Evolutionary conservation across 257 asterid genomes (phyloP), one percentile per base, ranked within the genome.

Genomic region (Linderniella brevidens): DNA sequence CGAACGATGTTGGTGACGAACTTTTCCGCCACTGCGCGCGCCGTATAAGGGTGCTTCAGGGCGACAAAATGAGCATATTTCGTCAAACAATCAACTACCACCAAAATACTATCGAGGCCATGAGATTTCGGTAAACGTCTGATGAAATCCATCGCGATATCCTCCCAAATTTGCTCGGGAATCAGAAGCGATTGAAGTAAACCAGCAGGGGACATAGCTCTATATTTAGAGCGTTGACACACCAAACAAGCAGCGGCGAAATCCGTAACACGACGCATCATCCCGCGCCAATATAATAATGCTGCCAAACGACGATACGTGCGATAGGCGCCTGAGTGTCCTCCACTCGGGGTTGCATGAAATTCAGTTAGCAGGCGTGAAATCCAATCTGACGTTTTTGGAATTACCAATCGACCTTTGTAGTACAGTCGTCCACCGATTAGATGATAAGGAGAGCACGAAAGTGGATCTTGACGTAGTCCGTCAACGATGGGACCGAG

Each of bases 201-300:
- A 8, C 13, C 35, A 9, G 19, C 41, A 13, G 20, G 9, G 8
- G 48, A 10, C 37, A 12, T 18, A 13, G 20, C 7, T 8, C 11
- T 35, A 47, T 47, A 12, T 11, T 15, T 15, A 44, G 19, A 9
- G 1, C 48, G 17, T 16, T 50, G 47, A 15, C 56, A 52, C 0
- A 13, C 35, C 43, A 25, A 41, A 32, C 52, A 54, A n/a, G 35
- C 52, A 9, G 32, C 36, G 11, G 42, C 59, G 13, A 8, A 29
- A 4, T 29, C 13, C 1, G 11, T 12, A 3, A 29, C 44, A 1
- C 36, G 35, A 6, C 12, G 8, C 3, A 29, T 32, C 11, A 52
- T 9, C 5, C 35, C 18, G 0, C 14, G 37, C 51, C 51, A 47
- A 19, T 18, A 19, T 0, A 47, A 47, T 8, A 19, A 0, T 0